Conservation (phyloP, 2,329 filamentous ascomycete species). For the Verticillium nonalfalfae region DNA sequence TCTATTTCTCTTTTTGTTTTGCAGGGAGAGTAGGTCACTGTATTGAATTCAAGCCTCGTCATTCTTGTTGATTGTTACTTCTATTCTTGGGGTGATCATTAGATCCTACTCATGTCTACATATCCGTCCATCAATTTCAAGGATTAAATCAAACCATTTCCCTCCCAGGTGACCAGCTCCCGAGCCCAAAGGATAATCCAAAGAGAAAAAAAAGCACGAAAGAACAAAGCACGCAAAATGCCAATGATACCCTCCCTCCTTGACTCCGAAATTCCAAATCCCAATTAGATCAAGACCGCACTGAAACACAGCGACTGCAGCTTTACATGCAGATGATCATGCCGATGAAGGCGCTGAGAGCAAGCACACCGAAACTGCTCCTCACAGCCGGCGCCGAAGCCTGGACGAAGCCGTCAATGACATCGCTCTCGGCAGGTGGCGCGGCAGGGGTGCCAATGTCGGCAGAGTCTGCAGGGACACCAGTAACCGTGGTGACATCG, state of each 20-base stretch:
- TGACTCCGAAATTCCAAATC: too few species aligned
- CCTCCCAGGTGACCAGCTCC: background rate
- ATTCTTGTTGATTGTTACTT: background rate
- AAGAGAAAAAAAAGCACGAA: background rate
- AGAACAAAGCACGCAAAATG: too few species aligned
- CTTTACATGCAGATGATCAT: background rate
- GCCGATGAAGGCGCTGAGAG: background rate
- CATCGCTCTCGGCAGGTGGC: background rate
- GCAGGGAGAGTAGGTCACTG: too few species aligned
- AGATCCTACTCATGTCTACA: background rate
- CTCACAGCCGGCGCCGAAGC: background rate
- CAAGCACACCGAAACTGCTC: background rate
- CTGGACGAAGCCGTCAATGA: background rate
- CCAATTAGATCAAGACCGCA: too few species aligned
- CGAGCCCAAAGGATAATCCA: background rate
- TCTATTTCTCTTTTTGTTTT: background rate
- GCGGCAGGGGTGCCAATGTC: background rate
- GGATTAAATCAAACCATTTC: background rate
- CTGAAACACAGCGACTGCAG: too few species aligned
- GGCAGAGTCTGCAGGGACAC: background rate
- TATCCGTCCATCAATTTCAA: background rate
- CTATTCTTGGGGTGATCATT: background rate
- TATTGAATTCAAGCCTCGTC: too few species aligned
- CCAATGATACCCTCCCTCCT: too few species aligned
- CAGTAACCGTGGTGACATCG: background rate